Evolutionary conservation across 768 basidiomycete species (phyloP), one percentile per base, ranked within the genome.

Genomic region (Piloderma croceum): DNA sequence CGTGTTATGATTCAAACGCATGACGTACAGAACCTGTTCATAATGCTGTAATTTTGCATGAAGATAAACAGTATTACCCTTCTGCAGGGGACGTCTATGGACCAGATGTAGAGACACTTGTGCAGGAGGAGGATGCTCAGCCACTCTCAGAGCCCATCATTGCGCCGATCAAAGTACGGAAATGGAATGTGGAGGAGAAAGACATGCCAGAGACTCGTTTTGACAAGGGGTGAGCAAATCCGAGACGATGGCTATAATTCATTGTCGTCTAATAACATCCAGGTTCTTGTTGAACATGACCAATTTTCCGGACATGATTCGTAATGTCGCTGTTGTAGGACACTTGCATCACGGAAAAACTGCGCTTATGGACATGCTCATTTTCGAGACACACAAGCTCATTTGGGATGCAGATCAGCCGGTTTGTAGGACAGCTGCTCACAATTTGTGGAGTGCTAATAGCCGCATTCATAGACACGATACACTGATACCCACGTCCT

Each of bases 341-440:
- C 94, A 98, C 56, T 65, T 99, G 36, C 96, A 99, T 56, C 96
- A 99, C 54, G 96, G 96, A 53, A 99, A 99, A 69, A 97, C 96
- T 0, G 84, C 90, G 1, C 68, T 99, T 35, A 69, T 99, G 77
- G 96, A 99, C 60, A 97, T 97, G 90, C 76, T 99, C 43, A 82
- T 93, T 6, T 86, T 90, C 50, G 92, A 98, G 65, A 99, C 96
- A 0, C 96, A 99, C 63, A 90, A 91, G 61, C 67, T 99, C 42
- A 72, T 80, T 6, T 96, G 93, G 88, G 90, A 97, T 54, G 81
- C 90, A 12, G 94, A 97, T 63, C 73, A 78, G 52, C 82, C 83
- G 53, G 92, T 94, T 45, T 56, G 81, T 71, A 47, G 43, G 36
- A 48, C 39, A 12, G 18, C 32, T 39, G 46, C 35, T 36, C 22